Evolutionary conservation across 352 stramenopile genomes (phyloP).

Genomic region (Pythium dissotocum): DNA sequence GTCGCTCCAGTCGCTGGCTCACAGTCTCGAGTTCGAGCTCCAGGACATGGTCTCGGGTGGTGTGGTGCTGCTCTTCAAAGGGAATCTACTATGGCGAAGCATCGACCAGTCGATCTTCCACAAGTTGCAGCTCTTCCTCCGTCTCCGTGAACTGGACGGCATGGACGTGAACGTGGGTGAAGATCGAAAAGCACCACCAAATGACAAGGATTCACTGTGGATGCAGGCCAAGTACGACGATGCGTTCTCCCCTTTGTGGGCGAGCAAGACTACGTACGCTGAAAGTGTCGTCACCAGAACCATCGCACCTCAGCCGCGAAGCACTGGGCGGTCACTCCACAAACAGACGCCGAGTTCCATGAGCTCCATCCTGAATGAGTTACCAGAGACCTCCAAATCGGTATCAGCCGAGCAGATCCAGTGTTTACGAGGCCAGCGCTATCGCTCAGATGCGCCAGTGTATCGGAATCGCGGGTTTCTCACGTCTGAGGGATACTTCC

Average conservation of each 20-base stretch:
- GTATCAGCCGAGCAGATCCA: slow-evolving; percentile 5
- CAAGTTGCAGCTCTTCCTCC: slow-evolving; percentile 48
- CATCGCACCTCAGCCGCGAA: slow-evolving; percentile 30
- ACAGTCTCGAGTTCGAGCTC: slow-evolving; percentile 36
- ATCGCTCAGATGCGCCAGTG: slow-evolving; percentile 34
- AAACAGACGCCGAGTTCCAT: slow-evolving; percentile 49
- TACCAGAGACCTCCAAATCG: neutral
- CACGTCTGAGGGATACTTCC: slow-evolving; percentile 51
- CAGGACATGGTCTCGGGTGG: slow-evolving; percentile 11
- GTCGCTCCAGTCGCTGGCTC: slow-evolving; percentile 53
- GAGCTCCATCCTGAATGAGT: slow-evolving; percentile 38
- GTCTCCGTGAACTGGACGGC: slow-evolving; percentile 54
- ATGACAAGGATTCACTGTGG: slow-evolving; percentile 32
- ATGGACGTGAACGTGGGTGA: slow-evolving; percentile 31
- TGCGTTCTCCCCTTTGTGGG: slow-evolving; percentile 64
- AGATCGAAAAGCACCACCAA: too few species aligned
- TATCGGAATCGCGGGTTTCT: slow-evolving; percentile 59
- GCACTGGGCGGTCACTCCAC: slow-evolving; percentile 44
- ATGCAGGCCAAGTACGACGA: slow-evolving; percentile 53
- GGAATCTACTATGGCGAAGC: slow-evolving; percentile 55
- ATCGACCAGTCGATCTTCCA: slow-evolving; percentile 37
- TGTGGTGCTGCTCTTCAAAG: slow-evolving; percentile 51
- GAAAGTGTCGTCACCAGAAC: slow-evolving; percentile 46
- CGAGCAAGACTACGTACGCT: slow-evolving; percentile 60
- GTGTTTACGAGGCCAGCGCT: slow-evolving; percentile 14